Evolutionary conservation across 805 yeast genomes (phyloP).

Genomic region (Blastobotrys peoriensis): DNA sequence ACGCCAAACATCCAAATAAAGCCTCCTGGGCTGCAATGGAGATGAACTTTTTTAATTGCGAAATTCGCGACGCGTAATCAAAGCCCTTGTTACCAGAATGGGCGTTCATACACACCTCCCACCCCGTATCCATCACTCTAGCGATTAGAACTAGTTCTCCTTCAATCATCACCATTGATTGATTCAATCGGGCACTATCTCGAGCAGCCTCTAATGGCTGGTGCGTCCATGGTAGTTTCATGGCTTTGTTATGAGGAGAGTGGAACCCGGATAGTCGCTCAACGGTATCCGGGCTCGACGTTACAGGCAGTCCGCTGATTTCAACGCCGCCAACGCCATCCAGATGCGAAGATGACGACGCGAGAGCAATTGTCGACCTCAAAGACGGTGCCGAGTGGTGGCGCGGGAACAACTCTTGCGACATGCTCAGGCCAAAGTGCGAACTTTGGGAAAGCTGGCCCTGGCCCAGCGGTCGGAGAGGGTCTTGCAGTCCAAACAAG

Average conservation of each 20-base stretch:
- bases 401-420: too few relatives aligned
- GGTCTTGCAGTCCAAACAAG: too few relatives aligned
- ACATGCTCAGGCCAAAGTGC: too few relatives aligned
- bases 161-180: background rate
- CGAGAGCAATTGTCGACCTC: too few relatives aligned
- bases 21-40: constrained; percentile 17
- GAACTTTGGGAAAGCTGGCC: too few relatives aligned
- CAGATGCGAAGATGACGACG: too few relatives aligned
- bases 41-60: constrained; percentile 13
- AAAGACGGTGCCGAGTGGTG: too few relatives aligned
- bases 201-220: background rate
- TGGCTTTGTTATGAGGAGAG: background rate
- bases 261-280: too few relatives aligned
- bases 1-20: constrained; percentile 17
- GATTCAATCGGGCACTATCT: background rate
- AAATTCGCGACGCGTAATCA: background rate
- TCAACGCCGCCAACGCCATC: too few relatives aligned
- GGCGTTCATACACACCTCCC: background rate
- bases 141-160: background rate
- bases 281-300: too few relatives aligned
- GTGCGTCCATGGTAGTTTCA: background rate
- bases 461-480: too few relatives aligned
- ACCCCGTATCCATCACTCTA: background rate
- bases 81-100: background rate
- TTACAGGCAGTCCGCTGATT: too few relatives aligned